These are phyloP conservation scores for Arthrobotrys megalospora DNA, from an alignment of 2,329 filamentous ascomycete species.

Conservation along the genomic window DNA sequence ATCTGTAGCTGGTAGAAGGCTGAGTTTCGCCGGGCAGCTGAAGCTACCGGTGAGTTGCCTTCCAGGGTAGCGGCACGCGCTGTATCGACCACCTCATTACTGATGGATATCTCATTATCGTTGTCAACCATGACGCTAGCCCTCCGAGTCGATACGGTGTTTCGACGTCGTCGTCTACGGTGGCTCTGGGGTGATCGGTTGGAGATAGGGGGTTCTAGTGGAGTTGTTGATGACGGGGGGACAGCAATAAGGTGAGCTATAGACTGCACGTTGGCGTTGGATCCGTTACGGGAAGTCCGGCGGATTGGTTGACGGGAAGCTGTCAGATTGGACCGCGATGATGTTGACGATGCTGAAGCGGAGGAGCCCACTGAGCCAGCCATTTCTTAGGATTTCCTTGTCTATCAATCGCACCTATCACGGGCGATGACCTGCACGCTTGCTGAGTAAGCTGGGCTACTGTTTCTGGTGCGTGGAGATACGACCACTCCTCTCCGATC, in stretches of 20 bases:
- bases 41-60: neutral
- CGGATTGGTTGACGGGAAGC: conserved; percentile 13
- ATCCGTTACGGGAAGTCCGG: conserved; percentile 14
- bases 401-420: neutral
- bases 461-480: neutral
- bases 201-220: conserved; percentile 25
- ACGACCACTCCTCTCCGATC: neutral
- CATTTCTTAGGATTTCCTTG: conserved; percentile 38
- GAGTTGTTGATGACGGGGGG: conserved; percentile 22
- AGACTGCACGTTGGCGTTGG: conserved; percentile 18
- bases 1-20: conserved; percentile 55
- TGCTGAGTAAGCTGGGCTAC: conserved; percentile 40
- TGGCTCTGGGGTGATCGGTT: conserved; percentile 39
- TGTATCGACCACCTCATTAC: conserved; percentile 38
- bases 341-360: conserved; percentile 33
- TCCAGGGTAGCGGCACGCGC: conserved; percentile 15
- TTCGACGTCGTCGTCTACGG: conserved; percentile 44
- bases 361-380: conserved; percentile 45
- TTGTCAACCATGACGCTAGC: conserved; percentile 58
- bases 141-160: conserved; percentile 39
- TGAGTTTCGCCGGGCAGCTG: conserved; percentile 32
- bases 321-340: conserved; percentile 25
- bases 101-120: conserved; percentile 47
- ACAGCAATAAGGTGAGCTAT: conserved; percentile 6
- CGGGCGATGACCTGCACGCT: conserved; percentile 1